Base-by-base conservation (phyloP, 2,329 filamentous ascomycete genomes). In the Pseudogymnoascus pannorum region DNA sequence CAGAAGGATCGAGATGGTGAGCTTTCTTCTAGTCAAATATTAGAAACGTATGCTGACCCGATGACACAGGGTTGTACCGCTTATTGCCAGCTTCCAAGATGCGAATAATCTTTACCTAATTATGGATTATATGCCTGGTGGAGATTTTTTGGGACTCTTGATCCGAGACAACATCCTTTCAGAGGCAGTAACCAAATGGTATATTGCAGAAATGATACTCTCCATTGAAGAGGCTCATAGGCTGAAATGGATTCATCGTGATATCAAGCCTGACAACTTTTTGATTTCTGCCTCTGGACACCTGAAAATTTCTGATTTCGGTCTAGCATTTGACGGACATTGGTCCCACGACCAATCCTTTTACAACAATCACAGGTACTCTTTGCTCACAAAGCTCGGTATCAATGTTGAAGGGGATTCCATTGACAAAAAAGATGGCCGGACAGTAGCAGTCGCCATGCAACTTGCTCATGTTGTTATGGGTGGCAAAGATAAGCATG, bases 51-150 rank as follows among this genome's bases (percentile, higher is more conserved):
- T 6, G 5, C 5, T 44, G 14, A n/a, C 18, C 18, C 65, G 68
- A 36, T 68, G 1, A 11, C 20, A 2, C 57, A 87, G 84, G 93
- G 86, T 96, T 54, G 90, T 97, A 2, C 90, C 92, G 0, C 78
- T 99, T 35, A 82, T 96, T 58, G 82, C 90, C 58, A 94, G 91
- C 70, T 97, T 97, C 66, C 91, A 97, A 73, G 94, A 97, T 72
- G 78, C 83, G 35, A 81, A 83, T 42, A 91, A 90, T 68, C 79
- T 99, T 5, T 97, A 97, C 69, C 83, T 99, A 5, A 89, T 97
- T 59, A 97, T 97, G 92, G 92, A 97, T 63, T 99, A 96, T 71
- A 97, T 97, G 91, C 88, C 95, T 2, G 94, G 93, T 0, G 93
- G 94, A 0, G 93, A 99, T 72, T 97, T 99, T 67, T 80, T 99